These are phyloP conservation scores for Avicennia marina DNA, from an alignment of 257 asterid species.

Conservation along the genomic window DNA sequence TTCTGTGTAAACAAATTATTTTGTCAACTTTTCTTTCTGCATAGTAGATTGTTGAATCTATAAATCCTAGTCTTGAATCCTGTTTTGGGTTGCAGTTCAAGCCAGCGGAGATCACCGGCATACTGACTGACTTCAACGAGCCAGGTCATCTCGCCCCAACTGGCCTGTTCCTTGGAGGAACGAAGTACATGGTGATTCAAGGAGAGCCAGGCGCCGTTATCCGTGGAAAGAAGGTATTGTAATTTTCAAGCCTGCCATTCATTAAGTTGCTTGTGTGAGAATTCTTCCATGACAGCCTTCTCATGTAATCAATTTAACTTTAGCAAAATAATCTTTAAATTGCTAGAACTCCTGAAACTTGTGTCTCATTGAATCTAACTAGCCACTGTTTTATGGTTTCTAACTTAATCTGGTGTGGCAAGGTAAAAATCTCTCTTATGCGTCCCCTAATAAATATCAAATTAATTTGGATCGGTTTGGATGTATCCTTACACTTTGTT, in stretches of 20 bases:
- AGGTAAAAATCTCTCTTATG: too few relatives aligned
- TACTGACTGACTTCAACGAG: conserved; percentile 40
- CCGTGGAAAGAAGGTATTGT: conserved; percentile 47
- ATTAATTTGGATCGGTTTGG: too few relatives aligned
- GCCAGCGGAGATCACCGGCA: conserved; percentile 40
- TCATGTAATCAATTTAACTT: too few relatives aligned
- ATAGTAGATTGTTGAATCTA: too few relatives aligned
- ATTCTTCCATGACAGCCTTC: not conserved
- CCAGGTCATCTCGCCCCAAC: conserved; percentile 51
- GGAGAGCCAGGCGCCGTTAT: conserved; percentile 53
- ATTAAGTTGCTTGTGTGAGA: not conserved
- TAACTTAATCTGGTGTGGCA: too few relatives aligned
- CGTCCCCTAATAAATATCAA: too few relatives aligned
- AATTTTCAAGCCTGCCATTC: not conserved
- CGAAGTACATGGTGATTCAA: conserved; percentile 55
- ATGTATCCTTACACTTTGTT: too few relatives aligned
- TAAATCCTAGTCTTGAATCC: not conserved
- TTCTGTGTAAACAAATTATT: not conserved
- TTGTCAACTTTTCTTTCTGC: not conserved
- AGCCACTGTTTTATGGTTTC: too few relatives aligned
- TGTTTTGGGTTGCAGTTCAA: conserved; percentile 27
- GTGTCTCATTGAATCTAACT: too few relatives aligned
- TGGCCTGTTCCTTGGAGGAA: conserved; percentile 38
- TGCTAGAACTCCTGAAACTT: not conserved
- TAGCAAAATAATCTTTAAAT: too few relatives aligned